Evolutionary conservation across 2,329 filamentous ascomycete species (phyloP), one percentile per base, ranked within the genome.

Genomic region (Nothopassalora personata): DNA sequence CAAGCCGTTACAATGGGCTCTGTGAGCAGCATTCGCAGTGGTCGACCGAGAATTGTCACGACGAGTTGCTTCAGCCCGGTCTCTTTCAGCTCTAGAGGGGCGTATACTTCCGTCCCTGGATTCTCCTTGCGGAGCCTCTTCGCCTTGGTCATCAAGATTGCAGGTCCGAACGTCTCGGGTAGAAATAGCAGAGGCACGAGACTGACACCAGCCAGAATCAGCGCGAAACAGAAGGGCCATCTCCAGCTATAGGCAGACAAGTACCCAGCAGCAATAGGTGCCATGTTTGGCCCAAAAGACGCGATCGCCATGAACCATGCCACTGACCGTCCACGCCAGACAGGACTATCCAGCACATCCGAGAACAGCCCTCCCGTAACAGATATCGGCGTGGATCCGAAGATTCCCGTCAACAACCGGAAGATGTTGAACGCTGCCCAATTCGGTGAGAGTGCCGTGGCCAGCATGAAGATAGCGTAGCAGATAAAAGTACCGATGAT

Each of bases 1-100:
- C 81, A 83, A 43, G 85, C 85, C 18, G 84, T 78, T 5, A 91
- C 87, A 53, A 91, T 87, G 48, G 86, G 84, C 69, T 92, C 89
- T 33, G 80, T 84, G 51, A 70, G 67, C 2, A 89, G 75, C 88
- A 91, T 91, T 28, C 85, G 80, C 4, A 90, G 71, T 0, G 89
- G 88, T 0, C 88, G 77, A 1, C 84, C 85, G 33, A 91, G 75
- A 0, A 89, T 86, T 30, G 86, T 82, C 1, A 80, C 83, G n/a
- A 85, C 71, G 52, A 88, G 79, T 64, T 86, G 81, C 45, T 74
- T 77, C n/a, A 83, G 73, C 19, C 78, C 79, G 23, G 81, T 79
- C 50, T 78, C 76, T 66, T 89, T 84, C 18, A 88, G 73, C 67
- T 89, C 86, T 59, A 84, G 78, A 0, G 82, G 80, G 1, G 86